Percentiles rank a stretch among this genome's conserved stretches.
Conservation (phyloP, 148 eudicot genomes). For the Cornus controversa region DNA sequence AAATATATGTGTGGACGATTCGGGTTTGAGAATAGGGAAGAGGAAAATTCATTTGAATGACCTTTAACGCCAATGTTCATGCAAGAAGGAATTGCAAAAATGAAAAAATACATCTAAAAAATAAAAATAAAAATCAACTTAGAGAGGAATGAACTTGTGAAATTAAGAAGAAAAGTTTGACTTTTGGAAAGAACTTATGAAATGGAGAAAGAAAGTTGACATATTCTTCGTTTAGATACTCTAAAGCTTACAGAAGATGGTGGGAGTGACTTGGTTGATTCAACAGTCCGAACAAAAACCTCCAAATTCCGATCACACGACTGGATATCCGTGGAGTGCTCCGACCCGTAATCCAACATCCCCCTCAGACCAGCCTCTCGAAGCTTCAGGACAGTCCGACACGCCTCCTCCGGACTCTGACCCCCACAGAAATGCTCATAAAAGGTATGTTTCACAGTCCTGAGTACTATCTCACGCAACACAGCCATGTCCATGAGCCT, state of each 20-base stretch:
- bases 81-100: too few species aligned
- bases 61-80: too few species aligned
- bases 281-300: conserved; percentile 46
- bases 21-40: too few species aligned
- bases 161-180: too few species aligned
- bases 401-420: conserved; percentile 39
- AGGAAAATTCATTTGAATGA: too few species aligned
- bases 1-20: too few species aligned
- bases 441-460: conserved; percentile 38
- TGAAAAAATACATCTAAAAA: too few species aligned
- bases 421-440: conserved; percentile 78
- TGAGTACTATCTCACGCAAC: conserved; percentile 29
- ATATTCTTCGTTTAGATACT: too few species aligned
- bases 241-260: conserved; percentile 51
- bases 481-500: conserved; percentile 40
- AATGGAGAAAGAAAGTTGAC: too few species aligned
- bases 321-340: conserved; percentile 58
- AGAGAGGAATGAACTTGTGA: too few species aligned
- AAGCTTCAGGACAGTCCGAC: conserved; percentile 28
- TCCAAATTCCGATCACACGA: conserved; percentile 52
- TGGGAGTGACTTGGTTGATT: conserved; percentile 43
- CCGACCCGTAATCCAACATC: conserved; percentile 71
- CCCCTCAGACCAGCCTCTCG: conserved; percentile 51
- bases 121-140: too few species aligned
- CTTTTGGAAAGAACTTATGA: too few species aligned